phyloP scores from a whole-genome alignment of 164 flowering plant genomes.

The Nymphaea colorata region DNA sequence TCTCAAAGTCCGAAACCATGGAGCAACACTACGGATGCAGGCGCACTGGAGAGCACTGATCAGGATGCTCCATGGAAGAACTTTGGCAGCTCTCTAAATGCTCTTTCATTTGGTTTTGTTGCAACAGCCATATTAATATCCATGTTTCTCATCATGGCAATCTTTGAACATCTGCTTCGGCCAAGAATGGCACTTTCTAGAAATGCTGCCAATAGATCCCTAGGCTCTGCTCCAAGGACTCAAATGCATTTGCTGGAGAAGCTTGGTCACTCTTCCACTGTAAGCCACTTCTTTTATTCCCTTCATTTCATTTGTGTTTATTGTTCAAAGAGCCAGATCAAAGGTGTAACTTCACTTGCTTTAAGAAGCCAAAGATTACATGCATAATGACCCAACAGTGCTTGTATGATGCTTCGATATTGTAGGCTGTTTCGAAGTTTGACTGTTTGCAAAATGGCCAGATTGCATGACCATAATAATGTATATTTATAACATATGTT shows the following conservation, averaged over 20 bases:
- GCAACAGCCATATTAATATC: conserved; percentile 88
- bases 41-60: conserved; percentile 31
- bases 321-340: background rate
- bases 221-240: conserved; percentile 20
- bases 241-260: conserved; percentile 22
- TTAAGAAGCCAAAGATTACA: too few relatives aligned
- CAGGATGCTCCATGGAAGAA: conserved; percentile 35
- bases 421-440: too few relatives aligned
- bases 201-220: conserved; percentile 10
- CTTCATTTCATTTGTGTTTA: background rate
- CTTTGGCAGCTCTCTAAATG: conserved; percentile 59
- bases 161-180: conserved; percentile 68
- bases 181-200: conserved; percentile 35
- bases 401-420: too few relatives aligned
- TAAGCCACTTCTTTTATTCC: conserved; percentile 17
- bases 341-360: background rate
- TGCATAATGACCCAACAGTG: too few relatives aligned
- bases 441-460: too few relatives aligned
- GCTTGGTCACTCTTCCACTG: conserved; percentile 24
- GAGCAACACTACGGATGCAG: conserved; percentile 33
- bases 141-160: conserved; percentile 87
- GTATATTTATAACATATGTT: too few relatives aligned
- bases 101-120: conserved; percentile 82
- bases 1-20: conserved; percentile 49
- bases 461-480: too few relatives aligned